Evolutionary conservation across 768 basidiomycete species (phyloP), one percentile per base, ranked within the genome.

Genomic region (Lepiota brunneoincarnata): DNA sequence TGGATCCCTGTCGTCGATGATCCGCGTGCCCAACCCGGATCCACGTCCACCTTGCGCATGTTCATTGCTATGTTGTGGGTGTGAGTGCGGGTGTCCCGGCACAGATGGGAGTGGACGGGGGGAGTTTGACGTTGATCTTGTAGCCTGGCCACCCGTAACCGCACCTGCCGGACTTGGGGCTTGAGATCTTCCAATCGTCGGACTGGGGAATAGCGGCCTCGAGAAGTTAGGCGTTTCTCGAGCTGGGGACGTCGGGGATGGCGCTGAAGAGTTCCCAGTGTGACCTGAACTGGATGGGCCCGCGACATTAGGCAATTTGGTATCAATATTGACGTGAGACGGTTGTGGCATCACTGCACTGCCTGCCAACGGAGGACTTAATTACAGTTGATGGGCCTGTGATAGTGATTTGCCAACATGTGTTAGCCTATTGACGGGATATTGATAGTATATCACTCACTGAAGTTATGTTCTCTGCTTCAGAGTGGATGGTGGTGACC

Each of bases 1-100:
- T n/a, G 43, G 43, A 28, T 46, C 44, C 34, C 52, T 39, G 18
- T 54, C 52, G 20, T 54, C 52, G 38, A 53, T 38, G 34, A 45
- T 53, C 5, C 36, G 34, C 3, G 52, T 46, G 36, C 37, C 43
- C 18, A 51, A 20, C 0, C 50, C 50, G 21, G 50, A 51, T 15
- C 50, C 50, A 21, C 50, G 50, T 39, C 52, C 37, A 3, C 36
- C 44, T 12, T 39, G 24, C 9, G 15, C 6, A 17, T 37, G 23
- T 31, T 43, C 42, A 15, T 4, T 14, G n/a, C 24, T 24, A 12
- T n/a, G 21, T 7, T 9, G 37, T 4, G 52, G 20, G 12, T 47
- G 2, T 4, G 31, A 7, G 10, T 34, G 26, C 11, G 18, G 14
- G 39, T 15, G 18, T n/a, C 11, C 23, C n/a, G 52, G 52, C 4